Evolutionary conservation across 805 yeast genomes (phyloP), one percentile per base, ranked within the genome.

Genomic region (Yamadazyma kitorensis): DNA sequence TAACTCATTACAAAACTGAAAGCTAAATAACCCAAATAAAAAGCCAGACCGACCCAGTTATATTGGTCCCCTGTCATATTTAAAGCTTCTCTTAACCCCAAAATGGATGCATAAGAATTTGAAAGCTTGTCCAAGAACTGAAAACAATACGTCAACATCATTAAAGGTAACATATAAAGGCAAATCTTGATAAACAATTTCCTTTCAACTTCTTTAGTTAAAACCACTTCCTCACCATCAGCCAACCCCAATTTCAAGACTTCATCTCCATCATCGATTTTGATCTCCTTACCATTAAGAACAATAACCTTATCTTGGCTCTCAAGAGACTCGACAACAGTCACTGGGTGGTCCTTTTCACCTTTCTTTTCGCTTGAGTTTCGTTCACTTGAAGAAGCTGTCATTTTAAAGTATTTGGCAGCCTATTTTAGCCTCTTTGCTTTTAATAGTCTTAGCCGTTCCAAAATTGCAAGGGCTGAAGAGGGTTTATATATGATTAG

Each of bases 21-120:
- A 6, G 60, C 62, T 31, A 82, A 53, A 50, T 80, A 83, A 3
- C 88, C 89, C 24, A 82, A 26, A 55, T 69, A 55, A 46, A 71
- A 53, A 21, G 66, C 49, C 38, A 69, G 47, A 30, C 72, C 62
- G 41, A 59, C 53, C 66, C 70, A 64, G 9, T 54, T 37, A 44
- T 59, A 59, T 49, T 65, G 54, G 23, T 55, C 47, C 13, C 64
- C 63, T 2, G 37, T 46, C 61, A 66, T 59, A 16, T 61, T 37
- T 39, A 65, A 50, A 35, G 60, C 71, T 7, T 51, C 48, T 36
- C 63, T 51, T 20, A 68, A 44, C 8, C 71, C 72, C 40, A 65
- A 51, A 23, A 66, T 44, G 0, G 67, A 46, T n/a, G 68, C 68
- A 35, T 60, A 66, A 4, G 68, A 54, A 34, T 55, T 57, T 4